Conservation (phyloP, 306 rosid species). For the Delonix regia region DNA sequence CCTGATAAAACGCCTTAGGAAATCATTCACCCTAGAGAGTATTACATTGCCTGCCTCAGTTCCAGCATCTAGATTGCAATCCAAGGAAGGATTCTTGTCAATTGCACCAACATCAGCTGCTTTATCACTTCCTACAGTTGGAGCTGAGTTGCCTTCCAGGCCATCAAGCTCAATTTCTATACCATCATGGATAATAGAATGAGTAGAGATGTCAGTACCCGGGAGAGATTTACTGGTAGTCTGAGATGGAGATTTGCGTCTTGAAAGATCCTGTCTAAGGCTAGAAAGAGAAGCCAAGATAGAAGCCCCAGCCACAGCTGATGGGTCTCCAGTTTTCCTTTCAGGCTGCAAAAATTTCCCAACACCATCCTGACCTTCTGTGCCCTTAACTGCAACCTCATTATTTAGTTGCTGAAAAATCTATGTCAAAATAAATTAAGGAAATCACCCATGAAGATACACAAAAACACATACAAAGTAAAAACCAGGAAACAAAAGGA, state of each 20-base stretch:
- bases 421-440: constrained; percentile 66
- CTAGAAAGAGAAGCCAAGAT: constrained; percentile 92
- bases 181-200: constrained; percentile 62
- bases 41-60: constrained; percentile 99
- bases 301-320: constrained; percentile 97
- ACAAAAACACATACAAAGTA: too few relatives aligned
- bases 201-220: constrained; percentile 64
- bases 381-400: constrained; percentile 70
- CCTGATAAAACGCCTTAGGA: constrained; percentile 96
- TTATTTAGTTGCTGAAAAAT: constrained; percentile 71
- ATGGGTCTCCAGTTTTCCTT: constrained; percentile 87
- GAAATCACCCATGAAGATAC: constrained; percentile 38
- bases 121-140: constrained; percentile 62
- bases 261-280: constrained; percentile 64
- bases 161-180: constrained; percentile 81
- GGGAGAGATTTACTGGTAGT: constrained; percentile 57
- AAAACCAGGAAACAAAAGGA: too few relatives aligned
- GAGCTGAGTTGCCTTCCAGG: constrained; percentile 63
- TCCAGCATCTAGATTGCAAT: constrained; percentile 71
- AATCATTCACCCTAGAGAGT: constrained; percentile 98
- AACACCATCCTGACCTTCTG: constrained; percentile 64
- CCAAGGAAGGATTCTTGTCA: constrained; percentile 62
- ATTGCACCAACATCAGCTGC: constrained; percentile 71
- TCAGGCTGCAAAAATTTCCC: constrained; percentile 71
- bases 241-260: constrained; percentile 81